Base-by-base conservation (phyloP, 495 filamentous ascomycete species). In the Polyplosphaeria fusca region DNA sequence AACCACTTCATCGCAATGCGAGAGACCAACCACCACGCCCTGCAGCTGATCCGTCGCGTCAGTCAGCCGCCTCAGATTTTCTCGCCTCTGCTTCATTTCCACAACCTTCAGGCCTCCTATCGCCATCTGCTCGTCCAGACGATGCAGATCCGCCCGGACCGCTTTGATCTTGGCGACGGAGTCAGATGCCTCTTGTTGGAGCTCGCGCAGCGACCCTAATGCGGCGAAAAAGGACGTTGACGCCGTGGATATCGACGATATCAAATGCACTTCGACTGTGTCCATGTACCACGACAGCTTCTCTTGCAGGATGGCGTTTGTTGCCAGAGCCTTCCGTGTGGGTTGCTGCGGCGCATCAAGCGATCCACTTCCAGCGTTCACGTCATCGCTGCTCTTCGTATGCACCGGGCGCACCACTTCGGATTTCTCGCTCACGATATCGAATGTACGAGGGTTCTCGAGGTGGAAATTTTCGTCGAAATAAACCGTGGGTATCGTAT, bases 231-330 rank as follows among this genome's bases (percentile, higher is more conserved):
- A 99, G 0, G 91, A 95, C 5, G 88, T 88, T 0, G 91, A 96
- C 1, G 94, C 93, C 0, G 86, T 91, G 1, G 92, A 95, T 19
- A 99, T 97, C 0, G 91, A 95, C 2, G 88, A 91, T 53, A 99
- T 97, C 7, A 99, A 78, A 68, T 99, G 93, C 46, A 97, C 88
- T 66, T 99, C 93, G 18, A 99, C 88, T 0, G 94, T 99, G 68
- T 99, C 93, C 93, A 99, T 96, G 64, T 99, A 99, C 93, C 93
- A 99, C 1, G 92, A 96, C 2, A 99, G 77, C 68, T 99, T 99
- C 67, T 99, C 93, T 68, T 99, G 93, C n/a, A 99, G 73, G 41
- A 99, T 97, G 1, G 93, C 93, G 73, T 99, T 99, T 0, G 91
- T 96, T 28, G 94, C 91, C 3, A 98, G 77, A 14, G 87, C 88